These are phyloP conservation scores for Candida sojae DNA, from an alignment of 1,139 yeast genomes.

Conservation along the genomic window DNA sequence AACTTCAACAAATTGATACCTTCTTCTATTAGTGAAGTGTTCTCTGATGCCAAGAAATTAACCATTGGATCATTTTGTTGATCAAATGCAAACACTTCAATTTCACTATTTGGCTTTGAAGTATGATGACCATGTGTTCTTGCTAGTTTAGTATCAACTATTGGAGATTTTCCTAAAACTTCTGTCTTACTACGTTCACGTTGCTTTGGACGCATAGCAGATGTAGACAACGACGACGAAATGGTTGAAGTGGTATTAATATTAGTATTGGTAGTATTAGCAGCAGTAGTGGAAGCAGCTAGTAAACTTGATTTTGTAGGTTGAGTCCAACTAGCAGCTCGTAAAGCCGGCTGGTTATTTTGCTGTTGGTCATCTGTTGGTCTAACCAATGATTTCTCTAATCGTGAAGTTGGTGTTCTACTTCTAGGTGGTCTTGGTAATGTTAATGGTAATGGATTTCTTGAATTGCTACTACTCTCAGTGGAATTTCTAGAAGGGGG, in stretches of 20 bases:
- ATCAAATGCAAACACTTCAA: conserved; percentile 15
- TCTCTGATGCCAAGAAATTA: conserved; percentile 34
- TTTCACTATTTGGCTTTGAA: neutral
- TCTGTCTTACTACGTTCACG: conserved; percentile 14
- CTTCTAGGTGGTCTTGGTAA: conserved; percentile 8
- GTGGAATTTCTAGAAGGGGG: conserved; percentile 23
- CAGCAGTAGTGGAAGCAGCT: conserved; percentile 1
- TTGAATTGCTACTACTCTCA: neutral
- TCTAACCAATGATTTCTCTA: conserved; percentile 3
- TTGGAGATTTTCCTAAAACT: conserved; percentile 4
- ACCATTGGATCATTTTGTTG: conserved; percentile 36
- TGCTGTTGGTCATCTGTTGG: neutral
- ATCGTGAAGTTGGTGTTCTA: conserved; percentile 1
- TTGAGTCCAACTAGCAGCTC: conserved; percentile 13
- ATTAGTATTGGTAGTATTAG: neutral
- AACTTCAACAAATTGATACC: conserved; percentile 40
- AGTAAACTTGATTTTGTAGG: conserved; percentile 2
- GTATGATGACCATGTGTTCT: neutral
- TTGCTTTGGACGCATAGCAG: neutral
- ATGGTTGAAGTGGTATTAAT: neutral
- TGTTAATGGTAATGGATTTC: conserved; percentile 6
- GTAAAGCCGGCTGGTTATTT: conserved; percentile 1
- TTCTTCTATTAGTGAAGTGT: conserved; percentile 28
- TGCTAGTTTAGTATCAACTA: neutral
- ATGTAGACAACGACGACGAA: neutral